A percentile compares a stretch with the other conserved stretches of the same genome.
Conservation (phyloP, 257 asterid species). For the Parsonsia alboflavescens region DNA sequence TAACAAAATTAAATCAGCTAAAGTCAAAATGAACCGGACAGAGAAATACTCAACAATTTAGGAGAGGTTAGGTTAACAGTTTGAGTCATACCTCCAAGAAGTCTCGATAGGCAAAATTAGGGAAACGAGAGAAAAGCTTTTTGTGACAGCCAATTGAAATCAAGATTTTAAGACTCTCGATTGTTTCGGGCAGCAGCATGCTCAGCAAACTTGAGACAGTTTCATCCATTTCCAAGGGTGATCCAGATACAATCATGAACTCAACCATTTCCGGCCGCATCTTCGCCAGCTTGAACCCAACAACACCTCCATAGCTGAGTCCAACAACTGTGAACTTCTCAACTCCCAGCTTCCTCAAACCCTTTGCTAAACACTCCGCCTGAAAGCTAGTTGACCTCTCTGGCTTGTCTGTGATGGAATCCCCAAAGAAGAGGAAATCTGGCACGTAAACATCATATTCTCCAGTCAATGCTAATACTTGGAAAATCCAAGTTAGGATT, state of each 20-base stretch:
- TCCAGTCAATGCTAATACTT: not conserved
- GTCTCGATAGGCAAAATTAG: constrained; percentile 16
- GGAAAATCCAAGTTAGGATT: not conserved
- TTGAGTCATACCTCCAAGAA: constrained; percentile 28
- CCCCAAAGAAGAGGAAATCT: too few species aligned
- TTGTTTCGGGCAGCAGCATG: constrained; percentile 22
- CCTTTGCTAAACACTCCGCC: constrained; percentile 27
- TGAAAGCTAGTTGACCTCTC: constrained; percentile 15
- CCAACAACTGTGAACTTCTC: constrained; percentile 28
- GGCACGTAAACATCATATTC: constrained; percentile 1
- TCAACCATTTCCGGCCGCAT: constrained; percentile 24
- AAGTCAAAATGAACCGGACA: too few species aligned
- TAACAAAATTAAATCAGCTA: too few species aligned
- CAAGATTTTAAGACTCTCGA: not conserved
- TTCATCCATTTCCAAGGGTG: constrained; percentile 16
- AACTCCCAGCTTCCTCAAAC: constrained; percentile 31
- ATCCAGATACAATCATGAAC: constrained; percentile 18
- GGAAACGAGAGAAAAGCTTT: constrained; percentile 14
- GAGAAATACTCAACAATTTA: too few species aligned
- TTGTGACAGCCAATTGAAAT: constrained; percentile 20
- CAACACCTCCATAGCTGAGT: too few species aligned
- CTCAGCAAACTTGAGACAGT: constrained; percentile 7
- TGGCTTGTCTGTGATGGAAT: constrained; percentile 3
- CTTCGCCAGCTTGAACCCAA: constrained; percentile 25
- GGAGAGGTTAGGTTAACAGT: too few species aligned